phyloP scores from a whole-genome alignment of 2,329 filamentous ascomycete genomes.

The Tympanopsis confertula region DNA sequence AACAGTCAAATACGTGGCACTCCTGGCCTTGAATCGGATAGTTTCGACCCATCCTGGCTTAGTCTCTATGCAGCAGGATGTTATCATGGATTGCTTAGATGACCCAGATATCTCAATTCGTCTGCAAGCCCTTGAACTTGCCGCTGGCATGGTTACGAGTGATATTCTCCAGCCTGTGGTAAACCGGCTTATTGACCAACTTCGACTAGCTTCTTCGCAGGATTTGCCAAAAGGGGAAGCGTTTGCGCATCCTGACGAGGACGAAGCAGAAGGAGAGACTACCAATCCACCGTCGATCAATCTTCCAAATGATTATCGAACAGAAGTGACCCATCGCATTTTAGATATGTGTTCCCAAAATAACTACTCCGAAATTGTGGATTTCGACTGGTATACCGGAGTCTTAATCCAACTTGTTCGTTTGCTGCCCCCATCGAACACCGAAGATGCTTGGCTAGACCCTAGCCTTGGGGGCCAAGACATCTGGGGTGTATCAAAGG shows the following conservation, averaged over 20 bases:
- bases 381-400: constrained; percentile 97
- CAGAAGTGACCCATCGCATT: constrained; percentile 72
- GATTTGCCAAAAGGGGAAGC: constrained; percentile 20
- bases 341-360: constrained; percentile 80
- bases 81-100: constrained; percentile 92
- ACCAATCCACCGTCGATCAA: constrained; percentile 33
- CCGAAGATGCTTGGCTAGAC: too few species aligned
- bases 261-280: not conserved
- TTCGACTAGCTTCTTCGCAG: constrained; percentile 54
- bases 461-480: too few species aligned
- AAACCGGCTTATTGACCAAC: constrained; percentile 74
- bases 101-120: constrained; percentile 93
- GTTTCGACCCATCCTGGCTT: constrained; percentile 78
- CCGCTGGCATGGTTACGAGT: constrained; percentile 82
- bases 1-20: constrained; percentile 87
- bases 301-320: constrained; percentile 75
- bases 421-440: constrained; percentile 38
- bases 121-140: constrained; percentile 80
- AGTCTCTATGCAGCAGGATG: constrained; percentile 85
- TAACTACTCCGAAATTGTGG: constrained; percentile 73
- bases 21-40: constrained; percentile 92
- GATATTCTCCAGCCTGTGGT: constrained; percentile 79
- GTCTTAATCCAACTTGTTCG: constrained; percentile 76
- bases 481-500: too few species aligned
- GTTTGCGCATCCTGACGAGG: constrained; percentile 18